A percentile compares a stretch with the other conserved stretches of the same genome.
Evolutionary conservation across 2,329 filamentous ascomycete species (phyloP).

Genomic region (Colletotrichum incanum): DNA sequence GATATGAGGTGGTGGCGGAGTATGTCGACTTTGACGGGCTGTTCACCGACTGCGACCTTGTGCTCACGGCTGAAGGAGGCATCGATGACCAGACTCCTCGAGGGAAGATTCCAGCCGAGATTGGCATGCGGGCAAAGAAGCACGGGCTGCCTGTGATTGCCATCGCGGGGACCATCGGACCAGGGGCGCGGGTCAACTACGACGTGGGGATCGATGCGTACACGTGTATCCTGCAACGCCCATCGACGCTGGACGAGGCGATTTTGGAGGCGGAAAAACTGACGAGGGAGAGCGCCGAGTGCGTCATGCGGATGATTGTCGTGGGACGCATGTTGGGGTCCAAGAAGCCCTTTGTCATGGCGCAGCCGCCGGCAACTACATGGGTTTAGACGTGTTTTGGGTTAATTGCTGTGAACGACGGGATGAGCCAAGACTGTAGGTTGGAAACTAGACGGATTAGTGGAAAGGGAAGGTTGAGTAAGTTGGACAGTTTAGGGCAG

Average conservation of each 20-base stretch:
- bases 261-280: constrained; percentile 51
- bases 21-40: constrained; percentile 64
- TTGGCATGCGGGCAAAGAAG: constrained; percentile 63
- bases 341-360: constrained; percentile 21
- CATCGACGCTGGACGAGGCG: constrained; percentile 52
- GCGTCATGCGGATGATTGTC: constrained; percentile 53
- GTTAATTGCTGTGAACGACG: constrained; percentile 9
- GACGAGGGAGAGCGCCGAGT: constrained; percentile 53
- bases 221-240: constrained; percentile 53
- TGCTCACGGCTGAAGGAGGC: constrained; percentile 68
- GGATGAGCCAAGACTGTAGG: constrained; percentile 34
- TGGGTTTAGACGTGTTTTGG: constrained; percentile 19
- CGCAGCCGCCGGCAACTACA: constrained; percentile 24
- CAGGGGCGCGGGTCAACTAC: constrained; percentile 53
- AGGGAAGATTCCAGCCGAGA: constrained; percentile 69
- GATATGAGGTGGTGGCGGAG: constrained; percentile 66
- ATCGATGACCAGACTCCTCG: constrained; percentile 66
- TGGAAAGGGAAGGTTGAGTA: background rate
- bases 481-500: background rate
- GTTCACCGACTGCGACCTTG: constrained; percentile 64
- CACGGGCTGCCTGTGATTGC: constrained; percentile 62
- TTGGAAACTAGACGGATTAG: constrained; percentile 8
- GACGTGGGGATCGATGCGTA: constrained; percentile 54
- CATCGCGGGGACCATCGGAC: constrained; percentile 56
- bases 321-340: constrained; percentile 50